Evolutionary conservation across 345 rosid species (phyloP).

Genomic region (Arabis hirsuta): DNA sequence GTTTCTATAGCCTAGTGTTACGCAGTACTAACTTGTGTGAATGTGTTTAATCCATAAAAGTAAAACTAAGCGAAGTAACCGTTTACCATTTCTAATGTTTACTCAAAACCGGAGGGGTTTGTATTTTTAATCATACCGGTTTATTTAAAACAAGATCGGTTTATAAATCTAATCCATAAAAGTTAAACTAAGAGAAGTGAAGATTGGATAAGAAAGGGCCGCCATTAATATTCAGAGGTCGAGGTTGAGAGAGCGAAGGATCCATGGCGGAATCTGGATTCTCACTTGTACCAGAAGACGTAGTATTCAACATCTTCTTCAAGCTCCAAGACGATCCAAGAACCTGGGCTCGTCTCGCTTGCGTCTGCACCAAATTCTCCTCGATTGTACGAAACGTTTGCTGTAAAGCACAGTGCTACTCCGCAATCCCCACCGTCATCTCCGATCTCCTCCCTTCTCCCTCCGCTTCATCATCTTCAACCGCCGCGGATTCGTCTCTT

Average conservation of each 20-base stretch:
- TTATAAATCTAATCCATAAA: neutral
- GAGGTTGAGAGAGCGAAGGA: neutral
- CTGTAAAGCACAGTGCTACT: constrained; percentile 63
- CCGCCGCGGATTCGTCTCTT: constrained; percentile 28
- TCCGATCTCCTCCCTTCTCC: constrained; percentile 59
- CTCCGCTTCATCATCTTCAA: constrained; percentile 58
- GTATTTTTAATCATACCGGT: no score
- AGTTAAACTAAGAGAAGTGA: neutral
- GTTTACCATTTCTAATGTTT: no score
- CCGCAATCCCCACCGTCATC: constrained; percentile 65
- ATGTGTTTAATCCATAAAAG: neutral
- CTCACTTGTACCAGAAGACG: constrained; percentile 73
- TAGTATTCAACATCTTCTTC: constrained; percentile 78
- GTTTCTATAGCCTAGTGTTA: neutral
- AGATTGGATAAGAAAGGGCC: constrained; percentile 37
- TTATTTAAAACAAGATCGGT: no score
- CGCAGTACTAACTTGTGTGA: neutral
- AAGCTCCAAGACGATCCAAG: constrained; percentile 87
- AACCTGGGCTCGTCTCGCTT: constrained; percentile 82
- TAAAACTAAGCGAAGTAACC: neutral
- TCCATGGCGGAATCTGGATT: constrained; percentile 59
- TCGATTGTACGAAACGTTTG: constrained; percentile 72
- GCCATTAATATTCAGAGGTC: constrained; percentile 17
- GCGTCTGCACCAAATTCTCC: constrained; percentile 86
- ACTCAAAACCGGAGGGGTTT: no score